Percentiles rank a stretch among this genome's conserved stretches.
These are phyloP conservation scores for Ceratocystis cubensis DNA, from an alignment of 2,329 filamentous ascomycete genomes.

Conservation along the genomic window DNA sequence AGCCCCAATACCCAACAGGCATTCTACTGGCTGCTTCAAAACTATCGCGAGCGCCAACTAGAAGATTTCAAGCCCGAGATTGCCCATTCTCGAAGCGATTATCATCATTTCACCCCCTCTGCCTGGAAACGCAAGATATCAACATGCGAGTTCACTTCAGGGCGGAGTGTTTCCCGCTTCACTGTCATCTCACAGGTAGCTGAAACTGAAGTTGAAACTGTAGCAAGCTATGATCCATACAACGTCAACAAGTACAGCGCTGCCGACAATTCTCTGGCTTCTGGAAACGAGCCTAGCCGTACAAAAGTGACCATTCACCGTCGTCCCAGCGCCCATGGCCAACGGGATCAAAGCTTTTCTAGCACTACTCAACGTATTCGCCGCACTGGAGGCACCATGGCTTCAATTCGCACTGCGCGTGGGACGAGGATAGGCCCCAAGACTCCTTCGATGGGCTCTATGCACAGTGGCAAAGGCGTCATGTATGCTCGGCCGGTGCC, in stretches of 20 bases:
- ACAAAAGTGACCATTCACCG: conserved; percentile 55
- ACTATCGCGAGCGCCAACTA: conserved; percentile 70
- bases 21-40: conserved; percentile 75
- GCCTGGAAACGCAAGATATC: conserved; percentile 48
- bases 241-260: conserved; percentile 43
- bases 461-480: conserved; percentile 32
- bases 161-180: conserved; percentile 46
- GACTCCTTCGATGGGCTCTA: conserved; percentile 35
- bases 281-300: conserved; percentile 39
- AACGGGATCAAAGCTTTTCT: conserved; percentile 23
- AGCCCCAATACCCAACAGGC: conserved; percentile 83
- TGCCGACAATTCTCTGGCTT: not conserved
- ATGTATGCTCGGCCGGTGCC: conserved; percentile 24
- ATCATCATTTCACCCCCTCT: conserved; percentile 60
- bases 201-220: conserved; percentile 38
- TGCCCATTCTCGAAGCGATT: conserved; percentile 79
- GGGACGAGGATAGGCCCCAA: conserved; percentile 11
- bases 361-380: conserved; percentile 12
- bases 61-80: conserved; percentile 77
- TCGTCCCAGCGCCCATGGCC: conserved; percentile 19
- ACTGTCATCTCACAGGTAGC: conserved; percentile 52
- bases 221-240: conserved; percentile 72
- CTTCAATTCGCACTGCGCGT: conserved; percentile 13
- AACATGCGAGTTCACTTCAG: conserved; percentile 46
- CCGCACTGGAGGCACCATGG: conserved; percentile 14